Percentiles rank a stretch among this genome's conserved stretches.
phyloP scores from a whole-genome alignment of 352 stramenopile genomes.

The Pythium periplocum region DNA sequence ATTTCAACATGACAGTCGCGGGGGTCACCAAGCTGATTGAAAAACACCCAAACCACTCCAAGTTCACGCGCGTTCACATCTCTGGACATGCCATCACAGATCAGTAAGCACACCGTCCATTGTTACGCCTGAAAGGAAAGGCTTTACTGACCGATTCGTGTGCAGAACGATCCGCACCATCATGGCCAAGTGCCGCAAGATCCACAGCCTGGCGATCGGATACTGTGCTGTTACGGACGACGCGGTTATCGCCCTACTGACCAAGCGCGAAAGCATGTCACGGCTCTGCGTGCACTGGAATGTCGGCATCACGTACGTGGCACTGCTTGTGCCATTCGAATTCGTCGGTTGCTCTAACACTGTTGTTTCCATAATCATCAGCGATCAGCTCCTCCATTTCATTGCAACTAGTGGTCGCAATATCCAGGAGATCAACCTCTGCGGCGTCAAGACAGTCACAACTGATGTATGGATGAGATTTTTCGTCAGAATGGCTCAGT shows the following conservation, averaged over 20 bases:
- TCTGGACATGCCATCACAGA: constrained; percentile 80
- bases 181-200: constrained; percentile 86
- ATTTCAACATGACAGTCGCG: constrained; percentile 88
- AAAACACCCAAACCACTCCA: constrained; percentile 87
- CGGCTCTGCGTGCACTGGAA: constrained; percentile 84
- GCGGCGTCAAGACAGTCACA: constrained; percentile 81
- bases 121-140: neutral
- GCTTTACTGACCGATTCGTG: neutral
- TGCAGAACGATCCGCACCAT: constrained; percentile 79
- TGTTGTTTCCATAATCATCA: constrained; percentile 15
- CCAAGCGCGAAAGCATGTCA: constrained; percentile 75
- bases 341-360: neutral
- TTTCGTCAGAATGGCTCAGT: neutral
- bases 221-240: constrained; percentile 86
- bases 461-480: constrained; percentile 44
- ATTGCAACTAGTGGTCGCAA: constrained; percentile 68
- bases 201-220: constrained; percentile 80
- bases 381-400: constrained; percentile 76
- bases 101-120: constrained; percentile 34
- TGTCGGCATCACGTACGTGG: constrained; percentile 72
- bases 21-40: constrained; percentile 87
- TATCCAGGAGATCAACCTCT: constrained; percentile 84
- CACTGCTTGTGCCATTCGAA: neutral
- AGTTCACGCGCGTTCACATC: constrained; percentile 83
- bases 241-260: constrained; percentile 77